phyloP scores from a whole-genome alignment of 352 stramenopile species.

The Phytopythium sindhum region DNA sequence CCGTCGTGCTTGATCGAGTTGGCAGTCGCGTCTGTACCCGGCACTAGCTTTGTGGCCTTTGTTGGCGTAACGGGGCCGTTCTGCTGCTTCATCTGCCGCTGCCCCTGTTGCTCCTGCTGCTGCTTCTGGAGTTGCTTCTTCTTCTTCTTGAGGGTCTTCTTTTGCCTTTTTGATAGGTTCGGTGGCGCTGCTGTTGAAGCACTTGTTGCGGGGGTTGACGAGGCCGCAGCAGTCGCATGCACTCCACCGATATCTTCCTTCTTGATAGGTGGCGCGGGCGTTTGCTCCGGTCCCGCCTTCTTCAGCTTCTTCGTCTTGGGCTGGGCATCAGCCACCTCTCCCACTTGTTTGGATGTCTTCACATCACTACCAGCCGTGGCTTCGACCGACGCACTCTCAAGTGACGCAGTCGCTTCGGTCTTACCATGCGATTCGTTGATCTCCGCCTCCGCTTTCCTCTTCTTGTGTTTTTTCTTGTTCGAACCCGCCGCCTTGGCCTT shows the following conservation, averaged over 20 bases:
- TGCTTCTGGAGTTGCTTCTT: neutral
- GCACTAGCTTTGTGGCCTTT: neutral
- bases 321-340: neutral
- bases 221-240: neutral
- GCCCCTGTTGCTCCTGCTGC: neutral
- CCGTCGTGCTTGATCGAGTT: neutral
- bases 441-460: constrained; percentile 8
- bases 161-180: neutral
- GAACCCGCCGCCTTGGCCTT: constrained; percentile 9
- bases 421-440: neutral
- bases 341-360: neutral
- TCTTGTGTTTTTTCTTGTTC: constrained; percentile 11
- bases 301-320: constrained; percentile 9
- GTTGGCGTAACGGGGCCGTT: neutral
- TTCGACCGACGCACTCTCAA: neutral
- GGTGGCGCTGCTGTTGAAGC: neutral
- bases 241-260: neutral
- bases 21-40: neutral
- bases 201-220: neutral
- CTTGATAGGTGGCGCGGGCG: neutral
- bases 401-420: neutral
- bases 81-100: neutral
- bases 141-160: neutral
- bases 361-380: neutral
- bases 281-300: neutral